Evolutionary conservation across 805 yeast genomes (phyloP).

Genomic region (Pichia sporocuriosa): DNA sequence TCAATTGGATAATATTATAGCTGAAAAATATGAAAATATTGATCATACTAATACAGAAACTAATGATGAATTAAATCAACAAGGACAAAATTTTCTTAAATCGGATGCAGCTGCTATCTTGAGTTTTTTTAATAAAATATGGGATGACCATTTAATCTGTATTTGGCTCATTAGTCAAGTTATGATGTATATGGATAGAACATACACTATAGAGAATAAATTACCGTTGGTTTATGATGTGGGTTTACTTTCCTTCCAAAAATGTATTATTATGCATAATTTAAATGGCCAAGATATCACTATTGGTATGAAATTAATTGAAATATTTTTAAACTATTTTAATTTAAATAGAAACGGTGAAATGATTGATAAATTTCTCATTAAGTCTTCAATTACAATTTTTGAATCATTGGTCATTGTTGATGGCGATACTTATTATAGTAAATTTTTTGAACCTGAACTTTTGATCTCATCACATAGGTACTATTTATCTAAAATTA

Average conservation of each 20-base stretch:
- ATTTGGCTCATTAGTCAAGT: slow-evolving; percentile 81
- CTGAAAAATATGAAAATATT: slow-evolving; percentile 16
- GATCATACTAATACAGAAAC: slow-evolving; percentile 24
- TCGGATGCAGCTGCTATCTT: slow-evolving; percentile 23
- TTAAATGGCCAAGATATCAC: slow-evolving; percentile 27
- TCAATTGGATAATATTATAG: slow-evolving; percentile 10
- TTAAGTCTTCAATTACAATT: slow-evolving; percentile 62
- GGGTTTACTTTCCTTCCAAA: slow-evolving; percentile 63
- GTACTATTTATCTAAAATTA: slow-evolving; percentile 46
- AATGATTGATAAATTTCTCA: slow-evolving; percentile 48
- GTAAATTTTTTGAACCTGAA: slow-evolving; percentile 58
- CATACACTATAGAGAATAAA: slow-evolving; percentile 64
- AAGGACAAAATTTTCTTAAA: background rate
- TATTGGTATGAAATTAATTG: slow-evolving; percentile 45
- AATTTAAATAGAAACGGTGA: slow-evolving; percentile 48
- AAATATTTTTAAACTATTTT: slow-evolving; percentile 48
- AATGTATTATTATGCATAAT: slow-evolving; percentile 46
- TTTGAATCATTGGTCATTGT: slow-evolving; percentile 56
- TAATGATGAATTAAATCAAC: background rate
- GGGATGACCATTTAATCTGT: slow-evolving; percentile 67
- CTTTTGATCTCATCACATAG: slow-evolving; percentile 47
- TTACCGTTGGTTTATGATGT: slow-evolving; percentile 62
- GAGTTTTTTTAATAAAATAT: slow-evolving; percentile 34
- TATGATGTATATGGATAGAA: slow-evolving; percentile 79
- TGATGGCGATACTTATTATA: slow-evolving; percentile 57